Base-by-base conservation (phyloP, 106 monocot genomes). In the Chionographis japonica region DNA sequence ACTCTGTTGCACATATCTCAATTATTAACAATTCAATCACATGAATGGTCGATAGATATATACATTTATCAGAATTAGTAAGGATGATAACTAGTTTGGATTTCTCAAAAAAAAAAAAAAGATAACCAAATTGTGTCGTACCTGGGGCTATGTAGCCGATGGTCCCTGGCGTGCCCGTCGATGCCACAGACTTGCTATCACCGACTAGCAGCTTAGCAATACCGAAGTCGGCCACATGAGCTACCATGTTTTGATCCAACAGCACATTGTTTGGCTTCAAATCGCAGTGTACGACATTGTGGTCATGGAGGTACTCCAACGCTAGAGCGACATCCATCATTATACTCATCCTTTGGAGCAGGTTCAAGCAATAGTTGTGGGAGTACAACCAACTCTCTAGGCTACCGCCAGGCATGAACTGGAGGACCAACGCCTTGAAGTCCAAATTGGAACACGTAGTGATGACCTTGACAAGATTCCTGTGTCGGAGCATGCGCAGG, bases 81-180 rank as follows among this genome's bases (percentile, higher is more conserved):
- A 54, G 27, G 52, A 3, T 19, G 54, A 8, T n/a, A 54, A 11
- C 55, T 41, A 9, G 40, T 16, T 14, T 9, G 37, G 0, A 27
- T 27, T 27, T 27, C 27, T 27, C 27, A 1, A 27, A 27, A 27
- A 27, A 27, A 27, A 27, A 27, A 27, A 27, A 69, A 42, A 27
- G 27, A 27, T 27, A 69, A 20, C 4, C n/a, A 9, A 57, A 8
- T 13, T 40, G 40, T 2, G 10, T 8, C 15, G 17, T 72, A 72
- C 72, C 72, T 58, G 72, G 72, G 41, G 72, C 49, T 62, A 72
- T 72, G 18, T 72, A 72, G 6, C 72, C 72, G 27, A 72, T 61
- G 15, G 72, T 72, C 3, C 72, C 72, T 12, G 52, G 40, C 6
- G 62, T n/a, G 12, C 16, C 51, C 15, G 72, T 39, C n/a, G 37